Conservation (phyloP, 225 moss, liverwort and hornwort species). For the Climacium dendroides region DNA sequence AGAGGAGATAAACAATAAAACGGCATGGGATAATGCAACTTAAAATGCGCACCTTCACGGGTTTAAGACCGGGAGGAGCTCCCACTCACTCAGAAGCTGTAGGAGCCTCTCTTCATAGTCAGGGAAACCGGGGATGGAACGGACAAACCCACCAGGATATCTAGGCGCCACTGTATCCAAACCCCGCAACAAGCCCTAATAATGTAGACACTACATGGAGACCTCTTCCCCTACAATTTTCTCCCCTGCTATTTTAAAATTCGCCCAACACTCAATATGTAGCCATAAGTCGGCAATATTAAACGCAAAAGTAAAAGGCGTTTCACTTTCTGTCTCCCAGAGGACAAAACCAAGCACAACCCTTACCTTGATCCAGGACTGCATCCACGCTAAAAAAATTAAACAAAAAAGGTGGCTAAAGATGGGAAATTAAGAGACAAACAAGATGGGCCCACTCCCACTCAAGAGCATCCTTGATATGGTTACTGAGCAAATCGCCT, state of each 20-base stretch:
- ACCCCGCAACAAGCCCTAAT: conserved; percentile 13
- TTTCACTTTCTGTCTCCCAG: not conserved
- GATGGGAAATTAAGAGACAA: not conserved
- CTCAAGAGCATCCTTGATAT: not conserved
- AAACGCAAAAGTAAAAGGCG: not conserved
- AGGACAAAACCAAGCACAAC: conserved; percentile 1
- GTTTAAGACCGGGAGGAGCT: conserved; percentile 60
- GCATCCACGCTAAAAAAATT: not conserved
- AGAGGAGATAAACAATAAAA: not conserved
- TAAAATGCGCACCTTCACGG: conserved; percentile 51
- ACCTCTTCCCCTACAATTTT: not conserved
- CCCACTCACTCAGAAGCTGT: conserved; percentile 62
- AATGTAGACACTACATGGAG: not conserved
- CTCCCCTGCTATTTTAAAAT: conserved; percentile 16
- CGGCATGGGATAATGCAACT: not conserved
- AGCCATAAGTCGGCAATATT: conserved; percentile 2
- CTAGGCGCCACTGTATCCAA: conserved; percentile 33
- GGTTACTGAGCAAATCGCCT: conserved; percentile 87
- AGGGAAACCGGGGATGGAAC: conserved; percentile 40
- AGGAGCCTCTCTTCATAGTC: conserved; percentile 47
- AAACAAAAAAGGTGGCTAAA: not conserved
- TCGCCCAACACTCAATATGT: conserved; percentile 6
- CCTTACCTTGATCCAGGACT: conserved; percentile 8
- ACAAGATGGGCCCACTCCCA: conserved; percentile 2
- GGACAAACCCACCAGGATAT: conserved; percentile 38